Conservation (phyloP, 352 stramenopile species). For the Globisporangium paddicum region DNA sequence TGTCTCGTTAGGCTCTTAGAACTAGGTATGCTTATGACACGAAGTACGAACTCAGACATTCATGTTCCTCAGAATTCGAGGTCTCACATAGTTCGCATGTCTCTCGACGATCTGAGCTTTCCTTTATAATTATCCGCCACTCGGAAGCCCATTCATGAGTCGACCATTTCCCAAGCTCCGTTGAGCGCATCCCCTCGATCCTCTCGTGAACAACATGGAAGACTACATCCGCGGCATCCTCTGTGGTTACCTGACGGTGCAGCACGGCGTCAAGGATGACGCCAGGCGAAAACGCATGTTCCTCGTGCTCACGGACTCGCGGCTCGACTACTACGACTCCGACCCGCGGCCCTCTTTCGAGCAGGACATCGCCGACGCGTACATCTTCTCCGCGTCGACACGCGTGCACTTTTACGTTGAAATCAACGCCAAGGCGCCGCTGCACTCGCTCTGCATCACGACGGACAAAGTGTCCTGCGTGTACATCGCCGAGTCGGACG, state of each 20-base stretch:
- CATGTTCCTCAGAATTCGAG: too few relatives aligned
- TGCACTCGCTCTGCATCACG: conserved; percentile 56
- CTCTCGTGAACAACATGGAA: too few relatives aligned
- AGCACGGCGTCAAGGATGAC: conserved; percentile 39
- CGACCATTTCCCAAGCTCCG: too few relatives aligned
- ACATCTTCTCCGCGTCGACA: conserved; percentile 42
- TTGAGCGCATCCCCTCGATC: too few relatives aligned
- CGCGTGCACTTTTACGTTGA: conserved; percentile 57
- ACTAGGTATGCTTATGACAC: too few relatives aligned
- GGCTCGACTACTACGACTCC: conserved; percentile 62
- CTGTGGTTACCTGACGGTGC: conserved; percentile 60
- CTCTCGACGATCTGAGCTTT: too few relatives aligned
- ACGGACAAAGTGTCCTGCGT: conserved; percentile 56
- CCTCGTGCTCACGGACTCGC: conserved; percentile 68
- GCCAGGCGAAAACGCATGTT: conserved; percentile 60
- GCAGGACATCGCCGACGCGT: conserved; percentile 43
- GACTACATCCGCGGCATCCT: conserved; percentile 70
- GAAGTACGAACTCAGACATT: too few relatives aligned
- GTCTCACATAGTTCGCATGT: too few relatives aligned
- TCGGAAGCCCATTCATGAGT: too few relatives aligned
- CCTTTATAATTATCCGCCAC: too few relatives aligned
- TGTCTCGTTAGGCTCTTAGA: too few relatives aligned
- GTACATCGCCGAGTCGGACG: conserved; percentile 47
- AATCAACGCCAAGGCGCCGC: conserved; percentile 49
- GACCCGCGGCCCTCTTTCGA: conserved; percentile 64